These are phyloP conservation scores for Huntiella moniliformis DNA, from an alignment of 2,329 filamentous ascomycete species.

Conservation along the genomic window DNA sequence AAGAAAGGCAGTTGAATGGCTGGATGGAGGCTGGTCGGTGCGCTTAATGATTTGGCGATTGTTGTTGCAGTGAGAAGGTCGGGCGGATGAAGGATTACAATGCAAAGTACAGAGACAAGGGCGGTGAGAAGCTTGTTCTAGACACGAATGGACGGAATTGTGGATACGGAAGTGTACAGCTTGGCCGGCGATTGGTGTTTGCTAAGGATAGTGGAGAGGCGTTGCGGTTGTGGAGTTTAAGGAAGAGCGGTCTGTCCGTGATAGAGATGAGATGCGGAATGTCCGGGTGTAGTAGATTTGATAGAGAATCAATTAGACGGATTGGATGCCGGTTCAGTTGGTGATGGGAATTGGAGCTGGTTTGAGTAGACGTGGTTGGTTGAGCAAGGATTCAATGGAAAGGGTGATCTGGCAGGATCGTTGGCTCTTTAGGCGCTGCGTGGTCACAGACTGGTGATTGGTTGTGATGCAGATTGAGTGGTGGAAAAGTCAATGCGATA, in stretches of 20 bases:
- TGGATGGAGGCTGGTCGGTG: too few species aligned
- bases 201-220: neutral
- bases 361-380: neutral
- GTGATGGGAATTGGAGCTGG: neutral
- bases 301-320: too few species aligned
- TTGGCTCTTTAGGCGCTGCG: too few species aligned
- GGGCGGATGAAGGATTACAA: neutral
- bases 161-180: too few species aligned
- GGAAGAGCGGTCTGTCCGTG: neutral
- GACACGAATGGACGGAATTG: too few species aligned
- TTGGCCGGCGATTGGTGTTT: too few species aligned
- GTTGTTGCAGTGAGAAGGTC: neutral
- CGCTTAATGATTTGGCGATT: too few species aligned
- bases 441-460: too few species aligned
- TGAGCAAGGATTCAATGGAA: neutral
- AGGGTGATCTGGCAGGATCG: conserved; percentile 3
- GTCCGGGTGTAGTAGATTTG: neutral
- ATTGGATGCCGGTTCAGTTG: neutral
- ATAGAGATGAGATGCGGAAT: neutral
- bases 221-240: neutral
- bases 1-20: too few species aligned
- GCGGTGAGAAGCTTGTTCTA: neutral
- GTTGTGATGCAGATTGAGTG: too few species aligned
- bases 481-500: neutral
- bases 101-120: neutral